Evolutionary conservation across 2,329 filamentous ascomycete species (phyloP).

Genomic region (Sporothrix curviconia): DNA sequence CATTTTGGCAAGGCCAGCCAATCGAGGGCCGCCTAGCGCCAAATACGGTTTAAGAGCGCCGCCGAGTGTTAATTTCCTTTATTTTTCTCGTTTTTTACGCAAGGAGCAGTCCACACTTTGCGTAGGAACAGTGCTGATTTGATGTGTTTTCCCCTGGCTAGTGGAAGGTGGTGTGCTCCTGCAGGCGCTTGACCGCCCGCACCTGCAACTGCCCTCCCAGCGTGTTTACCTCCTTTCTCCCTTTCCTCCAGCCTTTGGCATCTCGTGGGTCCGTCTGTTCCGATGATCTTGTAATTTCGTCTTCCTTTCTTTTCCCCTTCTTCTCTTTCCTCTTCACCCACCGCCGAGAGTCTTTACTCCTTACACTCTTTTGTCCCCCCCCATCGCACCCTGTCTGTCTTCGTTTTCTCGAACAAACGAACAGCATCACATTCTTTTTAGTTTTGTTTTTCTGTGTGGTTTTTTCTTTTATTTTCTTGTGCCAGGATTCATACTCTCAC

Average conservation of each 20-base stretch:
- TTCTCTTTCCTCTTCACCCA: constrained; percentile 1
- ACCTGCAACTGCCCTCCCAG: constrained; percentile 1
- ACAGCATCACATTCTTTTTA: constrained; percentile 11
- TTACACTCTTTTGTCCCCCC: constrained; percentile 5
- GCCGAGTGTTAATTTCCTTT: constrained; percentile 15
- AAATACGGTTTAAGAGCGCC: constrained; percentile 8
- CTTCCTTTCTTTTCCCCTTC: constrained; percentile 3
- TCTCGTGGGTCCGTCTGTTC: neutral
- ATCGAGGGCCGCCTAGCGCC: neutral
- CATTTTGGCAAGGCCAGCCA: neutral
- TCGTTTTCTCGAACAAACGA: constrained; percentile 1
- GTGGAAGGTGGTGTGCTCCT: neutral
- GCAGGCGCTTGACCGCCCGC: constrained; percentile 5
- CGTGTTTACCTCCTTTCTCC: constrained; percentile 1
- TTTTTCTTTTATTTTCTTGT: constrained; percentile 24
- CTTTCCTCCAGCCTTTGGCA: neutral
- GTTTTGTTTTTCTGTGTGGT: constrained; percentile 20
- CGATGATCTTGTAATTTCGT: constrained; percentile 3
- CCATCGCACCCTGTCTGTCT: neutral
- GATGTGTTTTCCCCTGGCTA: constrained; percentile 6
- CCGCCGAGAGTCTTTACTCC: constrained; percentile 13
- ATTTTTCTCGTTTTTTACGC: neutral
- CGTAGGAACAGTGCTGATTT: too few relatives aligned
- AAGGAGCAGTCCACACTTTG: too few relatives aligned
- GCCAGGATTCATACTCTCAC: constrained; percentile 39